Evolutionary conservation across 2,329 filamentous ascomycete genomes (phyloP), one percentile per base, ranked within the genome.

Genomic region (Verticillium isaacii): DNA sequence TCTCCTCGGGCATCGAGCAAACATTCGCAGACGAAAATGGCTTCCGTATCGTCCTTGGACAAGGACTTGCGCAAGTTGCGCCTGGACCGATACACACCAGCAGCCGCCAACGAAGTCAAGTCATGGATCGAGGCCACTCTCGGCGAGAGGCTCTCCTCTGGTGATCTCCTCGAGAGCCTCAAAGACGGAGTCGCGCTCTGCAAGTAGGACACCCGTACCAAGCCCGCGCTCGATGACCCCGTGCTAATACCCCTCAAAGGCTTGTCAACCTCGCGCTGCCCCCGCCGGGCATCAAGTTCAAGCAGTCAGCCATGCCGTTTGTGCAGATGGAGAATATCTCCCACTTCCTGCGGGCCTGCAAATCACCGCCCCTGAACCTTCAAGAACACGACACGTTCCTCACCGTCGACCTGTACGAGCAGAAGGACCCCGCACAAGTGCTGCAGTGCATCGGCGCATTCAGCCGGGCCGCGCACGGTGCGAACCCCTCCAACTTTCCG

Each of bases 241-340:
- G 59, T 63, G 57, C 69, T 70, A 73, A 72, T 60, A 39, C 54
- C 23, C 32, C 57, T 2, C 17, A 37, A 66, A 95, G 92, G 71
- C 87, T 98, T 59, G 85, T 92, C 70, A 98, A 97, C 72, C 82
- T 94, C 61, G 90, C 86, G 36, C 76, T 90, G 41, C 90, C 91
- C 32, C 85, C 89, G 17, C 91, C 91, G 0, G 89, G 89, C 36
- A 85, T 97, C 77, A 92, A 89, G 74, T 98, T 90, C 84, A 98
- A 98, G 78, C 83, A 89, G 72, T 97, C 93, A 1, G 79, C 87
- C 50, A 98, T 98, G 94, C 95, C 95, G 0, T 99, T 99, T 73
- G 94, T 98, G 50, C 95, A 99, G 77, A 98, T 98, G 93, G 95
- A 99, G 76, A 99, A 99, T 74, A 97, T 99, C 72, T 96, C 93